These are phyloP conservation scores for Lithohypha guttulata DNA, from an alignment of 2,329 filamentous ascomycete genomes.

Conservation along the genomic window DNA sequence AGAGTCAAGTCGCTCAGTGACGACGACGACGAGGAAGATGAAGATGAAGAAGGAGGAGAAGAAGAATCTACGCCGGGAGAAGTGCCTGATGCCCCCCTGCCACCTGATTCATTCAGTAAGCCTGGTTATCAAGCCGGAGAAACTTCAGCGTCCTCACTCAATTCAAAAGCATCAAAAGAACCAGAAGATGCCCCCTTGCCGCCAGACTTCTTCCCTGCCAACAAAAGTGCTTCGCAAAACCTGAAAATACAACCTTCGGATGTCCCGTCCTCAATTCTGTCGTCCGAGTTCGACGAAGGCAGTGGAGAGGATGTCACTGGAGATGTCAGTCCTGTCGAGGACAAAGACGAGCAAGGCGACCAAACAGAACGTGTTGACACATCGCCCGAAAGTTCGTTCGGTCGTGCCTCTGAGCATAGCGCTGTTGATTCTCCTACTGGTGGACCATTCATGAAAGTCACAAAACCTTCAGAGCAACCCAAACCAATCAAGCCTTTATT, in stretches of 20 bases:
- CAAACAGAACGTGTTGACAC: conserved; percentile 27
- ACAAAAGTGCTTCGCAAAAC: conserved; percentile 13
- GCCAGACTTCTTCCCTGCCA: conserved; percentile 19
- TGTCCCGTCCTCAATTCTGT: conserved; percentile 21
- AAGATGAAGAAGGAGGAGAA: background rate
- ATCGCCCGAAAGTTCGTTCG: conserved; percentile 37
- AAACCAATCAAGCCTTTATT: conserved; percentile 29
- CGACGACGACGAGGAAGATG: background rate
- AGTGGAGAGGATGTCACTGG: conserved; percentile 38
- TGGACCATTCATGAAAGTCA: conserved; percentile 31
- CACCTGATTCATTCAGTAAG: conserved; percentile 39
- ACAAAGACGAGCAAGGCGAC: conserved; percentile 11
- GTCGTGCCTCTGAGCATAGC: conserved; percentile 27
- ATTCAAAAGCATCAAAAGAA: conserved; percentile 31
- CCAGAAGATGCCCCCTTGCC: conserved; percentile 22
- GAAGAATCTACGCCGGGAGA: conserved; percentile 12
- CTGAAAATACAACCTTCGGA: conserved; percentile 12
- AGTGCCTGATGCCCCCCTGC: conserved; percentile 31
- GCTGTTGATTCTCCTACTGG: conserved; percentile 29
- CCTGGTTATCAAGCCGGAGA: conserved; percentile 36
- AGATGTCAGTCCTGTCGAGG: conserved; percentile 27
- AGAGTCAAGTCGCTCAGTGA: conserved; percentile 20
- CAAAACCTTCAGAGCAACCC: conserved; percentile 24
- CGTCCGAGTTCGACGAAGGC: conserved; percentile 33
- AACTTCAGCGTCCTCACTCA: conserved; percentile 37